Conservation (phyloP, 2,329 filamentous ascomycete species). For the Xylaria sp. region DNA sequence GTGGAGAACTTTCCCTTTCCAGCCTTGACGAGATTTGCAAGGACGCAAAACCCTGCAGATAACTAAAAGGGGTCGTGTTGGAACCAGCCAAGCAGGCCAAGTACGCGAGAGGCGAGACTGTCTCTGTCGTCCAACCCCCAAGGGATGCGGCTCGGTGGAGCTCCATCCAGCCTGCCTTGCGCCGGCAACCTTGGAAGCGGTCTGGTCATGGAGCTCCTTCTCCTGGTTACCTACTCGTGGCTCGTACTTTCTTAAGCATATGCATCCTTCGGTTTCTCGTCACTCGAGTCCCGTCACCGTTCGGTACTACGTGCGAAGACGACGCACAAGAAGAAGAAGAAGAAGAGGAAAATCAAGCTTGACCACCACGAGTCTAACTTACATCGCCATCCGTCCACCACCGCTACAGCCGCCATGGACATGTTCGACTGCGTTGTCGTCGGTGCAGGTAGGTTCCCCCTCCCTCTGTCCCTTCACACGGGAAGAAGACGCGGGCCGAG, state of each 20-base stretch:
- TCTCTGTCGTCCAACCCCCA: not conserved
- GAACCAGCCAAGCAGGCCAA: not conserved
- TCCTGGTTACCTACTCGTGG: not conserved
- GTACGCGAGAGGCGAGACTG: too few species aligned
- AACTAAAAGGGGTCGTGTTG: not conserved
- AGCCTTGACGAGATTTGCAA: not conserved
- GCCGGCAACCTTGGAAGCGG: too few species aligned
- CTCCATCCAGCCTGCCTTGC: not conserved
- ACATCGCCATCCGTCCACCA: constrained; percentile 9
- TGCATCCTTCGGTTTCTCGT: not conserved
- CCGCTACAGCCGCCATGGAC: constrained; percentile 41
- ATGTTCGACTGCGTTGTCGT: constrained; percentile 50
- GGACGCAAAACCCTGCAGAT: not conserved
- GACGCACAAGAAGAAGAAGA: too few species aligned
- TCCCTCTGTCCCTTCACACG: not conserved
- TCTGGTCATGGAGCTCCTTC: not conserved
- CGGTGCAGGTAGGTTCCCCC: constrained; percentile 51
- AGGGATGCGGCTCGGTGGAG: not conserved
- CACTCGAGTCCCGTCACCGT: not conserved
- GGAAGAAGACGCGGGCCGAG: not conserved
- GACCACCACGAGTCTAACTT: not conserved
- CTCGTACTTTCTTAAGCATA: not conserved
- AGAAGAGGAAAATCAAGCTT: too few species aligned
- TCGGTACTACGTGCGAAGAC: not conserved
- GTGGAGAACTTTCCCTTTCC: not conserved